Evolutionary conservation across 257 asterid species (phyloP), one percentile per base, ranked within the genome.

Genomic region (Verbena officinalis): DNA sequence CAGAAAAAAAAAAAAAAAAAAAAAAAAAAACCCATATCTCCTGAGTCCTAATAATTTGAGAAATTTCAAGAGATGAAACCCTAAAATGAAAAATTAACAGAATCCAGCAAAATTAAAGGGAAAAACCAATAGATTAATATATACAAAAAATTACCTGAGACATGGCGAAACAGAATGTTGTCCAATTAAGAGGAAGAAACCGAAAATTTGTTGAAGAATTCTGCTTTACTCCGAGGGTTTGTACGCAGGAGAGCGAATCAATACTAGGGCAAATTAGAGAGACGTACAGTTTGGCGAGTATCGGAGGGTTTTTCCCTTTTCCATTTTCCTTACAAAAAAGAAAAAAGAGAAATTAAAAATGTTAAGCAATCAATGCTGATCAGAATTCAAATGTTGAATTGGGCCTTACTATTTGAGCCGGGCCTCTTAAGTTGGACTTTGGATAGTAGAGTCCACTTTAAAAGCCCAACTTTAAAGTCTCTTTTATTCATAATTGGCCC

Each of bases 71-170:
- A 38, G 16, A 50, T 44, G 30, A 16, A 19, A n/a, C 52, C 19
- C 31, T 3, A 42, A 22, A 22, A 61, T 22, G 4, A n/a, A n/a
- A n/a, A n/a, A n/a, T n/a, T n/a, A 15, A 53, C 7, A 19, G 3
- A 6, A 61, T 42, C 27, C 55, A 8, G 11, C 13, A 53, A 44
- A 60, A 14, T 30, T 9, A 23, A 22, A n/a, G 7, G 67, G 13
- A 7, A 40, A 31, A 58, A 13, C n/a, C 24, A 38, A 64, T 19
- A 8, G 22, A 22, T 1, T 1, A 53, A 36, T 50, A 9, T 22
- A 40, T 40, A 36, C 3, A 27, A 3, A 15, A 17, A 15, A 40
- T 61, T 55, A 70, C 75, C 75, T 70, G 75, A 61, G 75, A 63
- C 75, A 70, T 70, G 30, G 34, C 19, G 30, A 62, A 17, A 27